Base-by-base conservation (phyloP, 169 alveolate genomes). In the Neospora caninum region DNA sequence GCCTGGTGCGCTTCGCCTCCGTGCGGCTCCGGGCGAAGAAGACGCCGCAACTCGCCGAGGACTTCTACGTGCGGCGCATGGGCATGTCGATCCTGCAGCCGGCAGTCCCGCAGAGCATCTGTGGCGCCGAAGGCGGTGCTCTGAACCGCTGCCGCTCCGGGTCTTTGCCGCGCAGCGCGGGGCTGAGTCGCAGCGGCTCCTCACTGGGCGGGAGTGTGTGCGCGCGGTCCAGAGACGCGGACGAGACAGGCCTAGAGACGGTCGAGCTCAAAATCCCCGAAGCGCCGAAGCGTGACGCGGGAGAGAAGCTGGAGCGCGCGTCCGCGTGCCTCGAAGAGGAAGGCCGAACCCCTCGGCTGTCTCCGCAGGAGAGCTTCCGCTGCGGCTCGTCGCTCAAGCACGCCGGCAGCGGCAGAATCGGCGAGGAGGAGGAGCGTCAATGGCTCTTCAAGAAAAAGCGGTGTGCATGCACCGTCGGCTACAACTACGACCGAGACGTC, bases 1-100 rank as follows among this genome's bases (percentile, higher is more conserved):
- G 91, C 27, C 89, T 67, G 49, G 69, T 92, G 70, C 94, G 94
- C 16, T 89, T 92, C 20, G 91, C 86, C 27, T 88, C 91, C 13
- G 69, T 92, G 78, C 91, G 94, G 25, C 45, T 92, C 64, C 94
- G 94, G 39, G 84, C 91, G 70, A 20, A 20, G 86, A 49, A 80
- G 54, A 80, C 94, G 9, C 94, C 84, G 73, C 91, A 82, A 91
- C 87, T 92, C 87, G 94, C 86, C 54, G 94, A 92, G 13, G 94
- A 92, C 69, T 92, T 92, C 70, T 92, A 92, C 92, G 91, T 92
- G 39, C 84, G 86, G 73, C 91, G 94, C 45, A 78, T 92, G 53
- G 94, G 94, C 43, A 92, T 92, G 94, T 73, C 80, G 92, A 83
- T 80, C 88, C 87, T 92, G 80, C 43, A 41, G 58, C 94, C 86